Evolutionary conservation across 129 eudicot genomes (phyloP), one percentile per base, ranked within the genome.

Genomic region (Sambucus nigra): DNA sequence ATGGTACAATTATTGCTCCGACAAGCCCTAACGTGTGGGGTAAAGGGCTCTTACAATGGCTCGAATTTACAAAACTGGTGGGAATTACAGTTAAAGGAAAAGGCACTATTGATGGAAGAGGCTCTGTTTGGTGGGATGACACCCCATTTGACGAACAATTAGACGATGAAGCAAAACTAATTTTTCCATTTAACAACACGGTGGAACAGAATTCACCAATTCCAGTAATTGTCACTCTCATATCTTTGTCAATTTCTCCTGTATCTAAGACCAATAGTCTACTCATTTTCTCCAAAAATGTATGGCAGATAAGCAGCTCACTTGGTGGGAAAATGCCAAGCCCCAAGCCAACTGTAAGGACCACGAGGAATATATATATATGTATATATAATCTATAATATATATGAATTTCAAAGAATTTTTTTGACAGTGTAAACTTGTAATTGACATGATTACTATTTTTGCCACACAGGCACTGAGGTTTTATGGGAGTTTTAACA

Each of bases 401-500:
- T 41, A 17, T 21, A 42, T 7, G 51, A 58, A 27, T 48, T 2
- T 20, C 49, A 18, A 32, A 50, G 29, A 18, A 55, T 40, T 49
- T 53, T 16, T 20, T 40, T 56, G 10, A 57, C 45, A 54, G 57
- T 8, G 53, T 17, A 32, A 47, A 25, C 25, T 24, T 53, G 42
- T 35, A 1, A 48, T 25, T 45, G 58, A 71, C 56, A 50, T 57
- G 54, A 45, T 31, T 22, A 14, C 13, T 18, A 12, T 5, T 6
- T 47, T 50, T 49, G 15, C 24, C 27, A 15, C 32, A 10, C 71
- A 89, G 98, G 98, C 98, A 11, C 40, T 89, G 23, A 76, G 98
- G 65, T 89, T 89, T 63, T 89, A 89, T 29, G 98, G 98, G 42
- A 89, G 98, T 56, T 69, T 79, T 28, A 84, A 84, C 24, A 95